These are phyloP conservation scores for Leptographium galeiforme DNA, from an alignment of 2,329 filamentous ascomycete genomes.

Conservation along the genomic window DNA sequence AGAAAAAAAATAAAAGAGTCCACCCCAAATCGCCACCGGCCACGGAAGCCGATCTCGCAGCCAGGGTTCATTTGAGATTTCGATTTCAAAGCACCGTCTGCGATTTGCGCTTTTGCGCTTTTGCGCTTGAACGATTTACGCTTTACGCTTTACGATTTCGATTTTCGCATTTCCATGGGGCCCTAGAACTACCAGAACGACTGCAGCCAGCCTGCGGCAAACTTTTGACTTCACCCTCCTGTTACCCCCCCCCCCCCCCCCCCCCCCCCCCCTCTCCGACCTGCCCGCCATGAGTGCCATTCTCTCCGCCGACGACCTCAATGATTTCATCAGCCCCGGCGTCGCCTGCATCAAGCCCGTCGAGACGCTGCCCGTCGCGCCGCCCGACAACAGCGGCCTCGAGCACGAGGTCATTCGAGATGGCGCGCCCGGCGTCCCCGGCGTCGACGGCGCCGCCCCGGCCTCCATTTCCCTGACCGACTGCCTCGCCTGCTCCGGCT, in stretches of 20 bases:
- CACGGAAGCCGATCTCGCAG: slow-evolving; percentile 8
- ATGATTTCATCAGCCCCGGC: slow-evolving; percentile 96
- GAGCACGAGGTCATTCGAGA: slow-evolving; percentile 87
- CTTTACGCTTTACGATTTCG: no score
- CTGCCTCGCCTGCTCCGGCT: slow-evolving; percentile 93
- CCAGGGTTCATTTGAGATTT: neutral
- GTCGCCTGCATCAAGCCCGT: slow-evolving; percentile 97
- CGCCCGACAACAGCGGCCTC: slow-evolving; percentile 26
- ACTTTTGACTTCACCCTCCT: neutral
- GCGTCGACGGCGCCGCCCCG: slow-evolving; percentile 39
- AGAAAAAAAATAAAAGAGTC: neutral
- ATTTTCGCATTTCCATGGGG: neutral
- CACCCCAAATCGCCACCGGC: slow-evolving; percentile 7
- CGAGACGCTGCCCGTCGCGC: slow-evolving; percentile 66
- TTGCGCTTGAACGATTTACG: no score
- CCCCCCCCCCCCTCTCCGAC: neutral
- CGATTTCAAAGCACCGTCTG: slow-evolving; percentile 8
- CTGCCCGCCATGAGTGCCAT: slow-evolving; percentile 74
- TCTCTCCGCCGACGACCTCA: slow-evolving; percentile 88
- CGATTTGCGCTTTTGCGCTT: neutral
- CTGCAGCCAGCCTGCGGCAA: no score
- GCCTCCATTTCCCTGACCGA: slow-evolving; percentile 94
- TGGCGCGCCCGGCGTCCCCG: slow-evolving; percentile 54
- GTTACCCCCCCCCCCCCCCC: neutral
- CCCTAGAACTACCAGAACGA: neutral